Percentiles rank a stretch among this genome's conserved stretches.
Evolutionary conservation across 371 early-diverging fungal genomes (phyloP).

Genomic region (Synchytrium microbalum): DNA sequence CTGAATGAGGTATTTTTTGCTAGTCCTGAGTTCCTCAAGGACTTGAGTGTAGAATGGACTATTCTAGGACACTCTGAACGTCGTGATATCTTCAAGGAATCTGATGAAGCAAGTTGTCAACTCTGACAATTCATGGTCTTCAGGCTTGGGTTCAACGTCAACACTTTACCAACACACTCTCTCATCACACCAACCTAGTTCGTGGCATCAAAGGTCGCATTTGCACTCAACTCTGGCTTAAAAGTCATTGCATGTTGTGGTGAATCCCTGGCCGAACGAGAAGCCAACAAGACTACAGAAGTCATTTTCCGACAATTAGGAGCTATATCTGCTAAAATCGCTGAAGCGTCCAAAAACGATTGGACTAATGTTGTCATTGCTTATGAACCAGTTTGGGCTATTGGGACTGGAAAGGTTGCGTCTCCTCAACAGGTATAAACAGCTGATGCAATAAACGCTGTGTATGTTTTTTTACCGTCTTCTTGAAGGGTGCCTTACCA

Average conservation of each 20-base stretch:
- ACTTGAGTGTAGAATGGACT: constrained; percentile 88
- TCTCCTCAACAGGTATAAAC: constrained; percentile 74
- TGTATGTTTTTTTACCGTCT: too few relatives aligned
- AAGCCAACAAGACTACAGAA: constrained; percentile 72
- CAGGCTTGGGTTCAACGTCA: too few relatives aligned
- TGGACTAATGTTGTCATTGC: constrained; percentile 91
- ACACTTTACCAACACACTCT: too few relatives aligned
- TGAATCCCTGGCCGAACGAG: constrained; percentile 93
- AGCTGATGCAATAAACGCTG: constrained; percentile 16
- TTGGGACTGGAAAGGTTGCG: constrained; percentile 98
- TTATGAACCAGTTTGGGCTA: constrained; percentile 99
- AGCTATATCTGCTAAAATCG: constrained; percentile 51
- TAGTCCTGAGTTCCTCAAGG: constrained; percentile 92
- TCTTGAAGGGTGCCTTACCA: neutral
- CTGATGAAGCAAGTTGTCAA: constrained; percentile 56
- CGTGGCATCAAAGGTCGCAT: constrained; percentile 80
- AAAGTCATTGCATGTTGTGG: constrained; percentile 97
- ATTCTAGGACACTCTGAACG: constrained; percentile 99
- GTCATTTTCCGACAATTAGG: constrained; percentile 87
- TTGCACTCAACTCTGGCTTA: constrained; percentile 80
- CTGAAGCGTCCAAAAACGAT: constrained; percentile 35
- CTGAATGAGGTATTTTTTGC: constrained; percentile 3
- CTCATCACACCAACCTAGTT: constrained; percentile 25
- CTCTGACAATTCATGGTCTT: neutral
- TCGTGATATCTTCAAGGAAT: constrained; percentile 86